phyloP scores from a whole-genome alignment of 805 yeast genomes.

The Wickerhamomyces chambardii region DNA sequence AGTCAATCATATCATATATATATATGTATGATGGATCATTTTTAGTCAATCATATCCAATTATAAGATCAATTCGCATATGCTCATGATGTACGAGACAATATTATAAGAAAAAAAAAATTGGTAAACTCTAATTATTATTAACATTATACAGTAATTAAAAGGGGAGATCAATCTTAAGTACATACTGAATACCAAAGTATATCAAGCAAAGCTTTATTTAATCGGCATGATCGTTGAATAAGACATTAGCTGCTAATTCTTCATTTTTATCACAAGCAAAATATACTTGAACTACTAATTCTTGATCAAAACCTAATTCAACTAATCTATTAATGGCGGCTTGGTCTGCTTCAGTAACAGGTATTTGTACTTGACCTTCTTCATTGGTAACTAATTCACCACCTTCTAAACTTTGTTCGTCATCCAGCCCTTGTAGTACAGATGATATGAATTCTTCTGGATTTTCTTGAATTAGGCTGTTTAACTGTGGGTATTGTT shows the following conservation, averaged over 20 bases:
- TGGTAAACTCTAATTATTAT: too few relatives aligned
- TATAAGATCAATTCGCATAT: too few relatives aligned
- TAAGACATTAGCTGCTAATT: conserved; percentile 87
- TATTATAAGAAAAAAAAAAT: too few relatives aligned
- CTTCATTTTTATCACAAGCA: conserved; percentile 98
- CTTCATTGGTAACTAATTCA: conserved; percentile 22
- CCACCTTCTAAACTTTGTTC: conserved; percentile 31
- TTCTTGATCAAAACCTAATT: conserved; percentile 84
- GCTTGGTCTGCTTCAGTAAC: conserved; percentile 78
- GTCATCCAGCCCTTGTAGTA: conserved; percentile 39
- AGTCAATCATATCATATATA: too few relatives aligned
- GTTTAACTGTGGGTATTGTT: conserved; percentile 78
- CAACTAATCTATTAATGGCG: conserved; percentile 86
- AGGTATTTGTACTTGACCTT: conserved; percentile 37
- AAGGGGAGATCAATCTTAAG: too few relatives aligned
- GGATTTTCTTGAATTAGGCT: conserved; percentile 76
- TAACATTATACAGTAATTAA: too few relatives aligned
- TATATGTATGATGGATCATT: too few relatives aligned
- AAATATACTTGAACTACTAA: conserved; percentile 88
- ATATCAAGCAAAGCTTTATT: too few relatives aligned
- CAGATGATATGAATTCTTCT: conserved; percentile 74
- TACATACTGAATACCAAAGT: too few relatives aligned
- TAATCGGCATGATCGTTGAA: conserved; percentile 47
- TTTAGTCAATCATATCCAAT: too few relatives aligned
- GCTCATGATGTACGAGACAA: too few relatives aligned